These are phyloP conservation scores for Ceratobasidium sp. DNA, from an alignment of 1,284 basidiomycete species.

Conservation along the genomic window DNA sequence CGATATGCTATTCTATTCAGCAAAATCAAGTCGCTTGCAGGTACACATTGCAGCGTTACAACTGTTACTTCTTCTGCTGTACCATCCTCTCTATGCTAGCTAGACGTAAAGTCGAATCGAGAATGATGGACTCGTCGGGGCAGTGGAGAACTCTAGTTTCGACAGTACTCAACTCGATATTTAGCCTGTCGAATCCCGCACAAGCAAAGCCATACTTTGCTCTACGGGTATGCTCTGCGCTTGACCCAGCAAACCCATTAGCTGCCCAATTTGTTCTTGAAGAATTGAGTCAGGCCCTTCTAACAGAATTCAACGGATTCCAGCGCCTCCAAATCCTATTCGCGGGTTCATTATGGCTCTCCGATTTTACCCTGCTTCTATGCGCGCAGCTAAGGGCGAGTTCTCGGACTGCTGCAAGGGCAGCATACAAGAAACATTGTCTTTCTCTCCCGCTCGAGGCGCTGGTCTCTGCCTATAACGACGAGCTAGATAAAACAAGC, in stretches of 20 bases:
- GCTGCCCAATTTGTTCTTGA: not conserved
- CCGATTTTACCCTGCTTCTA: too few relatives aligned
- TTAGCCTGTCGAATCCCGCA: not conserved
- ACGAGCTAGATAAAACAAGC: too few relatives aligned
- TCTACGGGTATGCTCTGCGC: not conserved
- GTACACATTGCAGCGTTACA: not conserved
- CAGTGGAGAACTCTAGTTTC: not conserved
- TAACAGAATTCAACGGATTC: too few relatives aligned
- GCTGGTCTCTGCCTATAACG: too few relatives aligned
- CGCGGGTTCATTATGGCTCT: too few relatives aligned
- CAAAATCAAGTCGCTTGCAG: not conserved
- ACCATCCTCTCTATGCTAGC: not conserved
- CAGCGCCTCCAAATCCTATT: too few relatives aligned
- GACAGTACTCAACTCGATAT: not conserved
- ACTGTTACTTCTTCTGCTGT: not conserved
- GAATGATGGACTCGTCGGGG: not conserved
- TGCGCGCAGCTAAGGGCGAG: too few relatives aligned
- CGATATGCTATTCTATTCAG: constrained; percentile 6
- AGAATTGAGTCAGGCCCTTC: too few relatives aligned
- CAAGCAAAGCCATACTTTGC: not conserved
- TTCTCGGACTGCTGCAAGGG: too few relatives aligned
- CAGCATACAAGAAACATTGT: too few relatives aligned
- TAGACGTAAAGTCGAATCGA: not conserved
- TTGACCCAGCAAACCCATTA: not conserved
- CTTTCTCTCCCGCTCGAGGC: too few relatives aligned